Evolutionary conservation across 202 grass and related monocot genomes (phyloP).

Genomic region (Brachypodium distachyon): DNA sequence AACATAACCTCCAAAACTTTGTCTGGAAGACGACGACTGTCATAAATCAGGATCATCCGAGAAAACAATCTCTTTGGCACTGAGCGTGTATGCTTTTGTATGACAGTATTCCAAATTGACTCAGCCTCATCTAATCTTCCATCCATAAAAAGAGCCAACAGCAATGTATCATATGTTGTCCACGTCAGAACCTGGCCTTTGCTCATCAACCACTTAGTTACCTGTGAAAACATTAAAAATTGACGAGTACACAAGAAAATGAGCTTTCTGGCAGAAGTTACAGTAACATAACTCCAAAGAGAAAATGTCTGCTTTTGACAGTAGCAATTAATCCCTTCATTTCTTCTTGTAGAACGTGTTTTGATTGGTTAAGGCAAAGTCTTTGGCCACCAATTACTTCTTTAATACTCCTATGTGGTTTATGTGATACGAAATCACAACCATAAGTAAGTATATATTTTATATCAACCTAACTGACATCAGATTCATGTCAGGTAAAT

Average conservation of each 20-base stretch:
- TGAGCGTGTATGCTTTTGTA: constrained; percentile 58
- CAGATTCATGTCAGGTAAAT: no score
- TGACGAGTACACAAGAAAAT: background rate
- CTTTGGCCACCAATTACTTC: no score
- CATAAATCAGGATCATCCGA: constrained; percentile 76
- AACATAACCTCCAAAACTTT: constrained; percentile 81
- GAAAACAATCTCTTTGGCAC: constrained; percentile 76
- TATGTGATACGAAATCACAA: no score
- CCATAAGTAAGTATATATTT: no score
- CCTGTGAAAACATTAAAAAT: constrained; percentile 25
- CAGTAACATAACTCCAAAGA: background rate
- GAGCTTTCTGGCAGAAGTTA: background rate
- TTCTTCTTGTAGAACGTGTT: no score
- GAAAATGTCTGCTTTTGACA: background rate
- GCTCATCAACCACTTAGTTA: constrained; percentile 90
- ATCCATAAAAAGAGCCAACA: constrained; percentile 79
- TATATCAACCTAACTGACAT: no score
- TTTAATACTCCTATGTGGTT: no score
- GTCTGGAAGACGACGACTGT: constrained; percentile 33
- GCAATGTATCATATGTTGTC: constrained; percentile 67
- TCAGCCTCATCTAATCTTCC: constrained; percentile 67
- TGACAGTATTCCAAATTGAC: constrained; percentile 47
- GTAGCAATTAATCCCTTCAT: background rate
- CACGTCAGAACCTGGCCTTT: constrained; percentile 83
- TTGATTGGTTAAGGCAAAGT: no score